phyloP scores from a whole-genome alignment of 495 filamentous ascomycete species.

The Staphylotrichum tortipilum region DNA sequence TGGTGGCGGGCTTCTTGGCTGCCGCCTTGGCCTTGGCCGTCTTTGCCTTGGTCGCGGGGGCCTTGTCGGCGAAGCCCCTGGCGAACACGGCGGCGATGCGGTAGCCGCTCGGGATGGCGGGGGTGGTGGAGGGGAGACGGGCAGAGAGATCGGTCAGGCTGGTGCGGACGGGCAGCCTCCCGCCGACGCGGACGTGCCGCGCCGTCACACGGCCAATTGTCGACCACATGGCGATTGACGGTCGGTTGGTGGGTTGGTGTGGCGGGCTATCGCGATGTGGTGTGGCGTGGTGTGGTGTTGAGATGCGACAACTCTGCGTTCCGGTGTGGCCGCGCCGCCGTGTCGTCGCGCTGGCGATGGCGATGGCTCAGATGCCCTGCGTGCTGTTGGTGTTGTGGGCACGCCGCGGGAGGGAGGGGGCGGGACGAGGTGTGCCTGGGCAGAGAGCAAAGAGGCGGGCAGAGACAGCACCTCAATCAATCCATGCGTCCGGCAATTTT shows the following conservation, averaged over 20 bases:
- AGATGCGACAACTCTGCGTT: too few species aligned
- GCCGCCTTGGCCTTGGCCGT: constrained; percentile 10
- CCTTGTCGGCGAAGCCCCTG: constrained; percentile 22
- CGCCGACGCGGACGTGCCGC: constrained; percentile 13
- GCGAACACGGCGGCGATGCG: constrained; percentile 9
- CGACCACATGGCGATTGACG: constrained; percentile 23
- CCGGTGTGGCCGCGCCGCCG: too few species aligned
- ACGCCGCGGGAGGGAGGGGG: not conserved
- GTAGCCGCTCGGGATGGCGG: constrained; percentile 4
- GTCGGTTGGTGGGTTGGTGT: not conserved
- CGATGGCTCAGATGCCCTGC: too few species aligned
- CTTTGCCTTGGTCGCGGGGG: constrained; percentile 3
- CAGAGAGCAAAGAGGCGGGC: too few species aligned
- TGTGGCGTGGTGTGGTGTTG: too few species aligned
- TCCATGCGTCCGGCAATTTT: constrained; percentile 1
- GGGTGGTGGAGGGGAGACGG: not conserved
- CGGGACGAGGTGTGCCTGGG: not conserved
- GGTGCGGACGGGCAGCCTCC: constrained; percentile 2
- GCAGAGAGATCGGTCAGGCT: not conserved
- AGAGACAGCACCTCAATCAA: too few species aligned
- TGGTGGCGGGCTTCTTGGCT: constrained; percentile 5
- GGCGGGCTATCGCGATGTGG: too few species aligned
- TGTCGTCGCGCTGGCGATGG: too few species aligned
- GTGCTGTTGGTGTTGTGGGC: not conserved
- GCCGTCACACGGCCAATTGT: constrained; percentile 21